phyloP scores from a whole-genome alignment of 2,329 filamentous ascomycete genomes.

The Thelonectria blattea region DNA sequence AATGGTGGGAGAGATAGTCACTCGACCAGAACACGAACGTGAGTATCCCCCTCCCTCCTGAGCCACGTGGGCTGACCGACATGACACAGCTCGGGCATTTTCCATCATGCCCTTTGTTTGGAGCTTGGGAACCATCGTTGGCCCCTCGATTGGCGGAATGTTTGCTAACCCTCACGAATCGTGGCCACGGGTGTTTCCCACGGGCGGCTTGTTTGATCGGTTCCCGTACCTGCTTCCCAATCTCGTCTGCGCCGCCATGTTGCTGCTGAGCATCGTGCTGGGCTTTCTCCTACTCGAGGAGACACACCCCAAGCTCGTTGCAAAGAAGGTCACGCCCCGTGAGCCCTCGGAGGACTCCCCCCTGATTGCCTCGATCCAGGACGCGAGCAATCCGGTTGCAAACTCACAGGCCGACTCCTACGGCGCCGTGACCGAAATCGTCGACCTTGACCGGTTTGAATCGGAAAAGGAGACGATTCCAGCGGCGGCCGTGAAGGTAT shows the following conservation, averaged over 20 bases:
- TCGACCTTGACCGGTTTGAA: conserved; percentile 32
- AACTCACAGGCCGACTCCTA: conserved; percentile 81
- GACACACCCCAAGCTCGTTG: conserved; percentile 84
- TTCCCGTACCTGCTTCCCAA: conserved; percentile 93
- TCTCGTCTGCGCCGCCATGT: conserved; percentile 77
- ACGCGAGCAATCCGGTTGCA: conserved; percentile 69
- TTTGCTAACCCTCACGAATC: conserved; percentile 79
- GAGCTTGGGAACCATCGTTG: conserved; percentile 88
- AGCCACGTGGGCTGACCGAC: conserved; percentile 9
- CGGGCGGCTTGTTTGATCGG: conserved; percentile 71
- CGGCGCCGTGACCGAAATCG: conserved; percentile 64
- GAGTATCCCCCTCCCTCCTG: conserved; percentile 46
- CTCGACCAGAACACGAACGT: conserved; percentile 85
- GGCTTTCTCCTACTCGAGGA: conserved; percentile 86
- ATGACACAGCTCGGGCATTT: conserved; percentile 73
- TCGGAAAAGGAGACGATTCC: conserved; percentile 43
- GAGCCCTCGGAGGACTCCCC: conserved; percentile 72
- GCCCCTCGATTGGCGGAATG: conserved; percentile 84
- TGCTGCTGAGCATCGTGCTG: conserved; percentile 78
- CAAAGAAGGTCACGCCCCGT: conserved; percentile 53
- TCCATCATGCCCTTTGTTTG: conserved; percentile 95
- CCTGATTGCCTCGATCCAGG: conserved; percentile 75
- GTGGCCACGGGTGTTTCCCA: conserved; percentile 74
- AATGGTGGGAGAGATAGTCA: conserved; percentile 89
- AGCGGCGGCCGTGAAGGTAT: conserved; percentile 48